Evolutionary conservation across 352 stramenopile genomes (phyloP), one percentile per base, ranked within the genome.

Genomic region (Phytophthora lateralis): DNA sequence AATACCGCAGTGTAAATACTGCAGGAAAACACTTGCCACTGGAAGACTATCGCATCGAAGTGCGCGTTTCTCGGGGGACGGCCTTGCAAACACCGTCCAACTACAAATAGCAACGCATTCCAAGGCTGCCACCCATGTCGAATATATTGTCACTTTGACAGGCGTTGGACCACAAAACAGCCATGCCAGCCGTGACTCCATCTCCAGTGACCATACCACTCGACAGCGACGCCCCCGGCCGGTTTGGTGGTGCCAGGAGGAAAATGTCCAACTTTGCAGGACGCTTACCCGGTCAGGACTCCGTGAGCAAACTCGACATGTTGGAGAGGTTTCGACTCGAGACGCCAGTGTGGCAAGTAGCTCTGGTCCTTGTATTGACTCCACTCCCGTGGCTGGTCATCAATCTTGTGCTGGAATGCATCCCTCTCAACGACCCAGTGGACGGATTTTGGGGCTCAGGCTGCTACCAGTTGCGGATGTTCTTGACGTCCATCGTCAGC

Each of bases 271-370:
- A 17, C 0, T 43, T 72, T 38, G 35, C 37, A 18, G 63, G 63
- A 11, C 43, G 58, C 20, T 34, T 76, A 20, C 55, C 60, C 10
- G 68, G 66, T 0, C 60, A 80, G 1, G 59, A 63, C 47, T 75
- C 64, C 4, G 54, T 80, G 3, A 77, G 68, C 44, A 80, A 80
- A 34, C 44, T 75, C 7, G 56, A 74, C 7, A 50, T 61, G 21
- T 70, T 76, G 4, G 30, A 67, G 2, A 18, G 30, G 37, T 80
- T 65, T 27, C 51, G 39, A 4, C 51, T 41, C 0, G 53, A 53
- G 12, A 75, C 56, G 2, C 46, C 50, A 1, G 9, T 6, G 4
- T 32, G 9, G 4, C 32, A 17, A 20, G 56, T 55, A 17, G 24
- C 53, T 3, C 5, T 37, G 0, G 62, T 73, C 10, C 44, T 80